phyloP scores from a whole-genome alignment of 345 rosid species.

The Moricandia moricandioides region DNA sequence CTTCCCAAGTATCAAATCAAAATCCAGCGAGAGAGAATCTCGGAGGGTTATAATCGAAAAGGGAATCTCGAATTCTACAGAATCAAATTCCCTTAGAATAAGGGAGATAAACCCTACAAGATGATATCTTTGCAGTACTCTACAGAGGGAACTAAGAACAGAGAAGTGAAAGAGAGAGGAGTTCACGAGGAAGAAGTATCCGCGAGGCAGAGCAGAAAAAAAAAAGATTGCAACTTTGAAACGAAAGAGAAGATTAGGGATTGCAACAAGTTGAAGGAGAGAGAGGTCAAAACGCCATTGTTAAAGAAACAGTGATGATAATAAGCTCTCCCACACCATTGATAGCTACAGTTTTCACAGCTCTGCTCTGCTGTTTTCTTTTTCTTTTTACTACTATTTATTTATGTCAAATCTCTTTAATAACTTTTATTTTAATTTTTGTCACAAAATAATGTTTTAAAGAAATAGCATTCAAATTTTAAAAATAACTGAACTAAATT shows the following conservation, averaged over 20 bases:
- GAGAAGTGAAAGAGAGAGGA: slow-evolving; percentile 20
- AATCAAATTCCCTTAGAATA: slow-evolving; percentile 40
- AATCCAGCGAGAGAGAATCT: slow-evolving; percentile 31
- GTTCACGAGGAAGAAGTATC: neutral
- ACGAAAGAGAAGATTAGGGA: slow-evolving; percentile 38
- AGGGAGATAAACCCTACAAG: neutral
- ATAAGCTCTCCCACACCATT: slow-evolving; percentile 39
- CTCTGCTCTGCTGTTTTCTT: slow-evolving; percentile 46
- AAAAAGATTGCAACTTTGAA: slow-evolving; percentile 33
- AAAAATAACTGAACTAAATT: too few species aligned
- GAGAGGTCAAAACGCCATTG: slow-evolving; percentile 42
- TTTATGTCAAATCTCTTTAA: neutral
- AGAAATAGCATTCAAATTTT: too few species aligned
- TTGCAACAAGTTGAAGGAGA: slow-evolving; percentile 44
- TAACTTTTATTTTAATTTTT: slow-evolving; percentile 23
- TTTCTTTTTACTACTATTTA: neutral
- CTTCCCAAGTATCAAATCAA: slow-evolving; percentile 10
- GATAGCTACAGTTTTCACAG: slow-evolving; percentile 58
- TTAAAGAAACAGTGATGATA: slow-evolving; percentile 32
- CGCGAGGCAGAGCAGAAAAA: neutral
- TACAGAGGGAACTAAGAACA: slow-evolving; percentile 38
- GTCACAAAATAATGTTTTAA: too few species aligned
- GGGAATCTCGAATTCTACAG: slow-evolving; percentile 48
- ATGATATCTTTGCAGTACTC: neutral
- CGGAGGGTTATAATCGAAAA: slow-evolving; percentile 7